Evolutionary conservation across 1,284 basidiomycete genomes (phyloP), one percentile per base, ranked within the genome.

Genomic region (Malassezia restricta): DNA sequence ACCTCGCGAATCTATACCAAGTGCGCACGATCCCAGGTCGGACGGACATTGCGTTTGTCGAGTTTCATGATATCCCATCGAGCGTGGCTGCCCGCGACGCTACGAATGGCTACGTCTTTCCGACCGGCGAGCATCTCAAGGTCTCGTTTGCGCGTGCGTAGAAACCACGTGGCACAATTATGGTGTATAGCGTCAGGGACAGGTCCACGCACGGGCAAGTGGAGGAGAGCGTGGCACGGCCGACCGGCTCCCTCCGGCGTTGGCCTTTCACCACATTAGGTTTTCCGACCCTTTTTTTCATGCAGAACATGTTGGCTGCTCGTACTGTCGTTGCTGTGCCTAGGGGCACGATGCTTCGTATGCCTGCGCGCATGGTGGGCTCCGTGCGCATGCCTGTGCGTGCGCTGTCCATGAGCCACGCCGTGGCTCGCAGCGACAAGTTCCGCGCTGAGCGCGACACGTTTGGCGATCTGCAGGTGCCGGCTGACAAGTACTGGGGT

Each of bases 401-500:
- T 17, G 9, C 40, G 24, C 17, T 49, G n/a, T 49, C 47, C 4
- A 42, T 8, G 12, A 40, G 15, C 11, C 30, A 17, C n/a, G 40
- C 41, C 8, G 32, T 38, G 8, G 32, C 35, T 2, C 28, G 49
- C 35, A 35, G 15, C 33, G 35, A 45, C 43, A 7, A 54, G 40
- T 64, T 59, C 58, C 63, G 67, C 40, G 49, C 52, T 47, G 67
- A 70, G 52, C 63, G 59, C 57, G 88, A 92, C 75, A 91, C 89
- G 5, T 92, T 92, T 73, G 88, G 88, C 44, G 86, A 89, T 51
- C 81, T 99, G 50, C 80, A 87, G 68, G 94, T 99, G 43, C 92
- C 94, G 37, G 82, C 85, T 20, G 86, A 96, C 71, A 82, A 85
- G 51, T 96, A 96, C 78, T 99, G 92, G 90, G 94, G 94, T 58